Evolutionary conservation across 164 flowering plant species (phyloP), one percentile per base, ranked within the genome.

Genomic region (Kingdonia uniflora): DNA sequence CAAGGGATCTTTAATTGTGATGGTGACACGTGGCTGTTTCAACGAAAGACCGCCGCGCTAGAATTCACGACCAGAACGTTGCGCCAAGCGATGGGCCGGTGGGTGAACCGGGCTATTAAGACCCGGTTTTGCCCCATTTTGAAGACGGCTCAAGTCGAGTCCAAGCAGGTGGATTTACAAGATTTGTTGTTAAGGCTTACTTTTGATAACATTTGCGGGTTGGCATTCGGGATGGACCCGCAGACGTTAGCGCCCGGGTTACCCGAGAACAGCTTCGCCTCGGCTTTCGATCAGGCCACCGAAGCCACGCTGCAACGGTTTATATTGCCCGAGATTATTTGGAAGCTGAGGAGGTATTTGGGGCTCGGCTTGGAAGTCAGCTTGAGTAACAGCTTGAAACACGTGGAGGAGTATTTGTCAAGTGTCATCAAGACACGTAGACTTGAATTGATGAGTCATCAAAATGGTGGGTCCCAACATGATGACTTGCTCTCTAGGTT

Each of bases 11-110:
- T 81, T 65, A 79, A 81, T 49, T 81, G 85, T 0, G 88, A 79
- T 33, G 87, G 87, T 20, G 81, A 81, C 70, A 79, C 85, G 59
- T 81, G 87, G 87, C 63, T 73, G 42, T 79, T 79, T 50, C 84
- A 79, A 60, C 64, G 87, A 11, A 81, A 74, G 64, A 77, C 81
- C 1, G 81, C 81, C 10, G 79, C 81, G 0, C 71, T 72, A 22
- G 81, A 77, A 38, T 81, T 81, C 69, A 81, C 87, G 24, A 79
- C 85, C 5, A 62, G 87, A 40, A 76, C 87, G 0, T 72, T 81
- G 0, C 77, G 81, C 45, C 85, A 77, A 49, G 87, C 87, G 63
- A 81, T 81, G 87, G 77, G 72, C 15, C 71, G 81, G 20, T 79
- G 88, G 88, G 82, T 79, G 15, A 74, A 58, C 72, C 78, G 76